Percentiles rank a stretch among this genome's conserved stretches.
Conservation (phyloP, 2,329 filamentous ascomycete genomes). For the Geosmithia flava region DNA sequence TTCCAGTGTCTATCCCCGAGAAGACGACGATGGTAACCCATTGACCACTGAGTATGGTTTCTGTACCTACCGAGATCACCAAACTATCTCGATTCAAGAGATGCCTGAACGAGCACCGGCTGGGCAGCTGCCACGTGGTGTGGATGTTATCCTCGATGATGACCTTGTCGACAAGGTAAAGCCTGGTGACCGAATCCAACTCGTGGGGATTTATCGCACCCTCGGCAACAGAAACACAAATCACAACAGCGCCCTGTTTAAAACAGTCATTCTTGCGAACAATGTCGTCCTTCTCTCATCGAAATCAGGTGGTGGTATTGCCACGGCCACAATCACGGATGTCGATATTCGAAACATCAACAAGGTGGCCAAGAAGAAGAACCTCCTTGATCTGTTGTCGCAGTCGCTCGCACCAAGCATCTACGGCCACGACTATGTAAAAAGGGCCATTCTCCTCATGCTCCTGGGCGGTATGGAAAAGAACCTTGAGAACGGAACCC, state of each 20-base stretch:
- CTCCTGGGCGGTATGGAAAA: slow-evolving; percentile 94
- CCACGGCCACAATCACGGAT: slow-evolving; percentile 84
- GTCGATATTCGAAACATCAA: slow-evolving; percentile 98
- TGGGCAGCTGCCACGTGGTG: slow-evolving; percentile 85
- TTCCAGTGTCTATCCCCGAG: slow-evolving; percentile 84
- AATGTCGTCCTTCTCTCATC: slow-evolving; percentile 91
- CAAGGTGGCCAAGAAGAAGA: slow-evolving; percentile 88
- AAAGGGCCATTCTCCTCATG: slow-evolving; percentile 94
- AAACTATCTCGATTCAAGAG: slow-evolving; percentile 96
- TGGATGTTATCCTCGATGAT: slow-evolving; percentile 94
- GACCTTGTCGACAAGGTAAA: slow-evolving; percentile 92
- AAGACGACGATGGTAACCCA: slow-evolving; percentile 86
- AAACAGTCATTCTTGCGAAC: slow-evolving; percentile 86
- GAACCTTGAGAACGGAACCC: slow-evolving; percentile 94
- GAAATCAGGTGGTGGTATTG: slow-evolving; percentile 89
- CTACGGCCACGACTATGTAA: slow-evolving; percentile 93
- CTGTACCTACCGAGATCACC: slow-evolving; percentile 90
- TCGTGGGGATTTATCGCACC: slow-evolving; percentile 92
- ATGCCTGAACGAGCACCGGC: slow-evolving; percentile 96
- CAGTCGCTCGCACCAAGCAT: slow-evolving; percentile 95
- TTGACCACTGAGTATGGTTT: slow-evolving; percentile 93
- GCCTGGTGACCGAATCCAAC: slow-evolving; percentile 87
- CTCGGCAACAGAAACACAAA: slow-evolving; percentile 89
- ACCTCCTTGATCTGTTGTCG: slow-evolving; percentile 82
- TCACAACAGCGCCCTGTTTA: slow-evolving; percentile 85